Evolutionary conservation across 164 flowering plant genomes (phyloP).

Genomic region (Tetrastigma voinierianum): DNA sequence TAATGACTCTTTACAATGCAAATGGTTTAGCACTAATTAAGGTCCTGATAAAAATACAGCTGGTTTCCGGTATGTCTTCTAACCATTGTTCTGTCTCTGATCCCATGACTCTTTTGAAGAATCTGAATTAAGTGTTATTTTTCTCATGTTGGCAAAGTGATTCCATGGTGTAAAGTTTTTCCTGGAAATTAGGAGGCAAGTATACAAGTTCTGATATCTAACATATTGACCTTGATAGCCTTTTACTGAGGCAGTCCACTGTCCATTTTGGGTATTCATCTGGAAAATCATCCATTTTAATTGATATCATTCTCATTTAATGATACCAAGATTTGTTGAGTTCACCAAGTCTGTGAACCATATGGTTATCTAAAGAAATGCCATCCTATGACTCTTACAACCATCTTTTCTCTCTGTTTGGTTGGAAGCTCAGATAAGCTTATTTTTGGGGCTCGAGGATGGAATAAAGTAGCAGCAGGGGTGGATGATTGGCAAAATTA

Average conservation of each 20-base stretch:
- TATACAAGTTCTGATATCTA: too few species aligned
- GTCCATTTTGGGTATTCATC: too few species aligned
- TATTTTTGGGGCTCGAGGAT: neutral
- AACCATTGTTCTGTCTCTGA: neutral
- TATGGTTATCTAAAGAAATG: neutral
- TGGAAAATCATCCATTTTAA: too few species aligned
- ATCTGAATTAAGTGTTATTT: too few species aligned
- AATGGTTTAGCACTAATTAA: conserved; percentile 68
- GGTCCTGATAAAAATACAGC: conserved; percentile 54
- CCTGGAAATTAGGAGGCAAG: too few species aligned
- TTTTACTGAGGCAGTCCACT: too few species aligned
- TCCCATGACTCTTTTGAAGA: neutral
- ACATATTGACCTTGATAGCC: too few species aligned
- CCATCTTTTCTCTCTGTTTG: neutral
- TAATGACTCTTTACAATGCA: conserved; percentile 70
- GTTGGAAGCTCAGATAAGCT: neutral
- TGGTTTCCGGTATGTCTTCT: conserved; percentile 91
- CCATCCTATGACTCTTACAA: neutral
- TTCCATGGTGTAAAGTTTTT: too few species aligned
- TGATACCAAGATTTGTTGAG: neutral
- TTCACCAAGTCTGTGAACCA: neutral
- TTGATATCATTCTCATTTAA: neutral
- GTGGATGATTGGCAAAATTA: neutral
- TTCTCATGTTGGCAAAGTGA: too few species aligned
- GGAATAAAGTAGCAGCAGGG: neutral